A percentile compares a stretch with the other conserved stretches of the same genome.
Evolutionary conservation across 1,284 basidiomycete genomes (phyloP).

Genomic region (Cutaneotrichosporon daszewskae): DNA sequence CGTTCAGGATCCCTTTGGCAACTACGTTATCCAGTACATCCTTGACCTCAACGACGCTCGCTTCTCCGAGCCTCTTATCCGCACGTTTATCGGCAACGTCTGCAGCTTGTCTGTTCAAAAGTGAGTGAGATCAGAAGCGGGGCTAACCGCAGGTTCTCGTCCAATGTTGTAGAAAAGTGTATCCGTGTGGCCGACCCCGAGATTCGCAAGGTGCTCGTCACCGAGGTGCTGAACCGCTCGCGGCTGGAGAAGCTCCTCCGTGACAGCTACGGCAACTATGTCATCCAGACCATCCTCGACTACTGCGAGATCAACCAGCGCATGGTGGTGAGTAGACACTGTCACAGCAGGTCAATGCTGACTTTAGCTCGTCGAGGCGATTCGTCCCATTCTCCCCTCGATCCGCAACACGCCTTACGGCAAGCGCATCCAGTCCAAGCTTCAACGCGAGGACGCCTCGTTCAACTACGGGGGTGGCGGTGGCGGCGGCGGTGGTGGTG

Average conservation of each 20-base stretch:
- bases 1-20: slow-evolving; percentile 95
- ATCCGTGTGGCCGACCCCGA: slow-evolving; percentile 93
- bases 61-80: slow-evolving; percentile 94
- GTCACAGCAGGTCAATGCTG: no score
- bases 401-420: slow-evolving; percentile 97
- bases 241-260: slow-evolving; percentile 92
- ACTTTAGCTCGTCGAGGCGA: slow-evolving; percentile 78
- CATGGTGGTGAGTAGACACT: slow-evolving; percentile 51
- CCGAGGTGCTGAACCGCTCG: slow-evolving; percentile 89
- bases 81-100: slow-evolving; percentile 96
- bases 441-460: slow-evolving; percentile 80
- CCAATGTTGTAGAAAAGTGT: slow-evolving; percentile 58
- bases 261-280: slow-evolving; percentile 91
- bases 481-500: slow-evolving; percentile 31
- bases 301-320: slow-evolving; percentile 88
- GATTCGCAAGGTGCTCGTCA: slow-evolving; percentile 90
- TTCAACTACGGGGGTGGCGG: slow-evolving; percentile 52
- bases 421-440: slow-evolving; percentile 94
- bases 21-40: slow-evolving; percentile 67
- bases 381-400: slow-evolving; percentile 89
- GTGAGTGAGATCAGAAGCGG: slow-evolving; percentile 67
- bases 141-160: slow-evolving; percentile 31
- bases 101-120: slow-evolving; percentile 98
- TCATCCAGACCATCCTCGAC: slow-evolving; percentile 89
- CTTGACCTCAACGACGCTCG: slow-evolving; percentile 96